A percentile compares a stretch with the other conserved stretches of the same genome.
These are phyloP conservation scores for Vitis amurensis DNA, from an alignment of 164 flowering plant species.

Conservation along the genomic window DNA sequence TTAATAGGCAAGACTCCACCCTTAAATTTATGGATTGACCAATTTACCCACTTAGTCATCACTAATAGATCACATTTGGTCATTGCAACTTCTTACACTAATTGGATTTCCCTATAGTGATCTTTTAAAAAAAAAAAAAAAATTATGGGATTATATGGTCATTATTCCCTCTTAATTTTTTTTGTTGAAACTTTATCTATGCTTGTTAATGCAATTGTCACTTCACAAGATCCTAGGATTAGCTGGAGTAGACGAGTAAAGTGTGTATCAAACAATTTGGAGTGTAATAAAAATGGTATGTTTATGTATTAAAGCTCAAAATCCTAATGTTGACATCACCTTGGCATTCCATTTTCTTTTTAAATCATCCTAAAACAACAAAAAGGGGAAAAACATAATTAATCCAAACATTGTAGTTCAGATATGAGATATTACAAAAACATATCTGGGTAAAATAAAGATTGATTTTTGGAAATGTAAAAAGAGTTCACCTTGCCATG, in stretches of 20 bases:
- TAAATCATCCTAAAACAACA: slow-evolving; percentile 67
- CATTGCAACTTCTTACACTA: slow-evolving; percentile 67
- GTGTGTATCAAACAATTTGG: slow-evolving; percentile 54
- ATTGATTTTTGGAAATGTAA: no score
- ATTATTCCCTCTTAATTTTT: slow-evolving; percentile 86
- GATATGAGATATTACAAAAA: slow-evolving; percentile 81
- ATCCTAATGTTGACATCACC: neutral
- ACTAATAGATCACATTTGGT: slow-evolving; percentile 1
- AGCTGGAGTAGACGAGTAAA: slow-evolving; percentile 69
- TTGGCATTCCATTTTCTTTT: neutral
- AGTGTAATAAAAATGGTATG: slow-evolving; percentile 82
- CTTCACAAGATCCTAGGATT: slow-evolving; percentile 68
- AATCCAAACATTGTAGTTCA: slow-evolving; percentile 83
- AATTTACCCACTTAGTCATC: neutral
- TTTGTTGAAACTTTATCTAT: slow-evolving; percentile 56
- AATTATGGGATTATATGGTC: slow-evolving; percentile 63
- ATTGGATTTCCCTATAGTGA: slow-evolving; percentile 76
- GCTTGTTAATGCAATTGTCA: slow-evolving; percentile 65
- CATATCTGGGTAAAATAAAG: slow-evolving; percentile 78
- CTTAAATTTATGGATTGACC: neutral
- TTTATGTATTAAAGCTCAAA: slow-evolving; percentile 6
- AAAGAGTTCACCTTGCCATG: slow-evolving; percentile 96
- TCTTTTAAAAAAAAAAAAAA: slow-evolving; percentile 18
- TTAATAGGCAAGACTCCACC: slow-evolving; percentile 59
- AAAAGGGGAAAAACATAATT: slow-evolving; percentile 33